These are phyloP conservation scores for Aspergillus biplanus DNA, from an alignment of 495 filamentous ascomycete species.

Conservation along the genomic window DNA sequence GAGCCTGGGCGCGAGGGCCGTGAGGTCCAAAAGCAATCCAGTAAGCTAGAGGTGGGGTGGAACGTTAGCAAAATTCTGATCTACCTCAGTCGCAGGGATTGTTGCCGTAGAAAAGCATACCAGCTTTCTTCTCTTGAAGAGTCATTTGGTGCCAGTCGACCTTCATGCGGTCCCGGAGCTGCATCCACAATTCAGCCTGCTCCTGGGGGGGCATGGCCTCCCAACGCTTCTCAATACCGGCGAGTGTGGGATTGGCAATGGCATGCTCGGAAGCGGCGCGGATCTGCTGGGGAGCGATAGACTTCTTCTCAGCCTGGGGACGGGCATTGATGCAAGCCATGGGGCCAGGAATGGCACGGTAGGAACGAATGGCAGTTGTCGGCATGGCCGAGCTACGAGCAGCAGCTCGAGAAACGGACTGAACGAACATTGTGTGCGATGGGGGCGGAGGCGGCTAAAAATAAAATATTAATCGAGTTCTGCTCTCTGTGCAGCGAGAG, in stretches of 20 bases:
- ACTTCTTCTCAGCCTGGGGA: slow-evolving; percentile 33
- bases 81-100: slow-evolving; percentile 4
- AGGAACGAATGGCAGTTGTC: slow-evolving; percentile 42
- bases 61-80: slow-evolving; percentile 31
- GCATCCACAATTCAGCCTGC: slow-evolving; percentile 99
- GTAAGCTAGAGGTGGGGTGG: slow-evolving; percentile 68
- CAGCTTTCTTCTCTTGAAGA: slow-evolving; percentile 95
- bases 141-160: slow-evolving; percentile 93
- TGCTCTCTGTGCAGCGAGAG: slow-evolving; percentile 27
- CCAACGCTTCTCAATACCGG: slow-evolving; percentile 99
- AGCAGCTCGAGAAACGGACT: slow-evolving; percentile 48
- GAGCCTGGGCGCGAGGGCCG: slow-evolving; percentile 79
- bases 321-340: slow-evolving; percentile 43
- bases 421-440: slow-evolving; percentile 54
- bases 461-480: slow-evolving; percentile 35
- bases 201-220: slow-evolving; percentile 95
- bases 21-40: slow-evolving; percentile 97
- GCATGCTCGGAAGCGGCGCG: slow-evolving; percentile 77
- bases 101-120: slow-evolving; percentile 59
- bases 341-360: slow-evolving; percentile 34
- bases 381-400: slow-evolving; percentile 49
- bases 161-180: slow-evolving; percentile 97
- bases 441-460: slow-evolving; percentile 35
- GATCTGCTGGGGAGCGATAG: slow-evolving; percentile 54
- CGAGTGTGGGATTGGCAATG: slow-evolving; percentile 95